Base-by-base conservation (phyloP, 2,329 filamentous ascomycete species). In the Botryotinia narcissicola region DNA sequence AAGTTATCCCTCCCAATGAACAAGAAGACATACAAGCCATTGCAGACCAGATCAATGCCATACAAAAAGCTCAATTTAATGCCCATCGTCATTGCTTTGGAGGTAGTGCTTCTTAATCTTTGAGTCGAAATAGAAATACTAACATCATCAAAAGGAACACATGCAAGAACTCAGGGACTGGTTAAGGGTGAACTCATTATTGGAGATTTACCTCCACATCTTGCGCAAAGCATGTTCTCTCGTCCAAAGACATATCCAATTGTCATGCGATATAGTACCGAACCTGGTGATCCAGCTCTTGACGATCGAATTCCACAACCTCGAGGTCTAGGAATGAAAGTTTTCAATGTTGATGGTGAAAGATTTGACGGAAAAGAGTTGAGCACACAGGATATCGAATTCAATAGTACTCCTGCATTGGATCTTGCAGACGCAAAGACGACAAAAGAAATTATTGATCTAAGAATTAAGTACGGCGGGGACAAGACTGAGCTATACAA, bases 271-370 rank as follows among this genome's bases (percentile, higher is more conserved):
- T 84, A 84, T 75, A 82, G 80, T 71, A 82, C 78, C 22, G 82
- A 84, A 75, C 81, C 81, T 22, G 80, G 82, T 59, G 81, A 83
- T 72, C 82, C 81, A 67, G 81, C 81, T 20, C 77, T 84, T 29
- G 81, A 84, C 76, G 82, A 85, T 71, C 82, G 81, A 40, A 83
- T 84, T 37, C 81, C 84, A 0, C 82, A 84, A 70, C 85, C 84
- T 6, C 81, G 84, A 57, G 85, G 84, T 37, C 83, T 86, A 60
- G 83, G 79, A 18, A 85, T 87, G 81, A 87, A 87, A 75, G 77
- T 87, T 60, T 87, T 87, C 78, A 82, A 84, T 70, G 83, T 87
- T n/a, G 66, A 82, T 8, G 84, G 83, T 10, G 82, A 83, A 35
- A 82, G 82, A 78, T 83, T 85, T 68, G 79, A 83, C 14, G 83